Base-by-base conservation (phyloP, 2,329 filamentous ascomycete species). In the Aureobasidium sp. region DNA sequence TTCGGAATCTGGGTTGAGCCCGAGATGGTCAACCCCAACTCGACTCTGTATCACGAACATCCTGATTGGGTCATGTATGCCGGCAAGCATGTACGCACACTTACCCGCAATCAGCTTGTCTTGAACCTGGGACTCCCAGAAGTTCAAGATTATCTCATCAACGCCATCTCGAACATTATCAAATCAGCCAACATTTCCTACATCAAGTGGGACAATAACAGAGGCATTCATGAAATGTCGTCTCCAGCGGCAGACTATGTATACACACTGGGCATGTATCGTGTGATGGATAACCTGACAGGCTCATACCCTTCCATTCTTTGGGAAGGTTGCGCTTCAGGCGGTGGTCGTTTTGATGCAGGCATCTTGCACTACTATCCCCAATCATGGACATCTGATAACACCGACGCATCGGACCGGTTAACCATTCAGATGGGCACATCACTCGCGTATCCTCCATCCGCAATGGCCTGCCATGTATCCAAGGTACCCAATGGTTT, bases 1-100 rank as follows among this genome's bases (percentile, higher is more conserved):
- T 88, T 88, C 65, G 85, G 85, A 17, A 77, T 88, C 3, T 88
- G 85, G 85, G 78, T 88, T 2, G 86, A 88, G 68, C 85, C 84
- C 0, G 85, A 88, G 67, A 88, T 88, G 86, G 80, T 87, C 55
- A 86, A 84, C 62, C 81, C 82, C 1, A 82, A 84, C 59, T 87
- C 85, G 0, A 79, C 76, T 2, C 75, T 88, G 1, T 88, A 87
- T 68, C 70, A 78, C 0, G 73, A 82, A 48, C 85, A 88, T 65
- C 85, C 85, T 0, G 84, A 87, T 61, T 88, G 85, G 85, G 83
- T 78, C 3, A 67, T 88, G 58, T 80, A 84, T 61, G 80, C 84
- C 0, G 82, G 81, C 4, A 70, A 75, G 0, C 82, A 88, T 67
- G 76, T 81, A 1, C 79, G 84, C 13, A 86, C 81, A 0, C 73